phyloP scores from a whole-genome alignment of 129 eudicot genomes.

The Heracleum sosnowskyi region DNA sequence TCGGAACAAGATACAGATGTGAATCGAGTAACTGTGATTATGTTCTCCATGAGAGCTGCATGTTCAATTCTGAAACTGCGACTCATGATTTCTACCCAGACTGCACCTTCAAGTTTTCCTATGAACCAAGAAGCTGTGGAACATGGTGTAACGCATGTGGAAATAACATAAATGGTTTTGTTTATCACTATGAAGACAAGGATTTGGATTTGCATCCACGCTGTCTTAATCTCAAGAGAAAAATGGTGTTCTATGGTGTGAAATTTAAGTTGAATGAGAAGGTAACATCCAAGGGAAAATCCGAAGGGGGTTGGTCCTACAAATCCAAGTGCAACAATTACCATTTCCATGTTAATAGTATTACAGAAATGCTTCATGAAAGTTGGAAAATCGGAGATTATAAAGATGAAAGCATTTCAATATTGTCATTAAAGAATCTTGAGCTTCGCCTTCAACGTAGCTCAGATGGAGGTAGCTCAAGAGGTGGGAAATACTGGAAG shows the following conservation, averaged over 20 bases:
- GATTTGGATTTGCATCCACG: conserved; percentile 15
- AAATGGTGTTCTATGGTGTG: not conserved
- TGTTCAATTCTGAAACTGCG: not conserved
- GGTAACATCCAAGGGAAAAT: not conserved
- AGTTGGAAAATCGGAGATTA: not conserved
- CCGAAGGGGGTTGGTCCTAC: conserved; percentile 11
- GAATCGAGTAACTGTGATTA: conserved; percentile 8
- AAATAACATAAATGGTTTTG: conserved; percentile 4
- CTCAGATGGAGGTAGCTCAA: not conserved
- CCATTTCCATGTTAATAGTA: conserved; percentile 12
- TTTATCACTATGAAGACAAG: conserved; percentile 7
- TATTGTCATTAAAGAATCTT: not conserved
- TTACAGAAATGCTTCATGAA: conserved; percentile 4
- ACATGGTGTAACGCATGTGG: conserved; percentile 13
- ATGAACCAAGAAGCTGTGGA: not conserved
- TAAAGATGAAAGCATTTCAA: not conserved
- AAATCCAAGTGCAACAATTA: not conserved
- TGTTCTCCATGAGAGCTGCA: conserved; percentile 13
- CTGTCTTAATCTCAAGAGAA: not conserved
- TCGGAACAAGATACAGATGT: conserved; percentile 15
- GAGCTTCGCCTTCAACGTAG: not conserved
- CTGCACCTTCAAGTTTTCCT: not conserved
- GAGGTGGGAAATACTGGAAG: conserved; percentile 4
- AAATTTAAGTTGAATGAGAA: not conserved
- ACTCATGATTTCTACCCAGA: conserved; percentile 11